A percentile compares a stretch with the other conserved stretches of the same genome.
These are phyloP conservation scores for Pseudogymnoascus sp. DNA, from an alignment of 2,329 filamentous ascomycete species.

Conservation along the genomic window DNA sequence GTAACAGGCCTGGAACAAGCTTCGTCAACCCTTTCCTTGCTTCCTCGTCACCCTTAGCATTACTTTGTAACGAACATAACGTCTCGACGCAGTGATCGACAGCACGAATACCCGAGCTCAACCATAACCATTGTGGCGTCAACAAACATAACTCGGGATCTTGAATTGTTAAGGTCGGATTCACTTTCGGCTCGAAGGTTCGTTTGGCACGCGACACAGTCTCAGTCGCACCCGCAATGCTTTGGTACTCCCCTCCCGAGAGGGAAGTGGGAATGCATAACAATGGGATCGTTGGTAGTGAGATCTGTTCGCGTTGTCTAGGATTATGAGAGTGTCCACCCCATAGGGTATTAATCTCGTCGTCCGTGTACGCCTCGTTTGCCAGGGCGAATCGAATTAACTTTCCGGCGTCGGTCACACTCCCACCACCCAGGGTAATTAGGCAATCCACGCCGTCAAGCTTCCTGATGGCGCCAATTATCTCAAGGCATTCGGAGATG, in stretches of 20 bases:
- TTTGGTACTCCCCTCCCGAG: slow-evolving; percentile 34
- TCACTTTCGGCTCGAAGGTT: slow-evolving; percentile 29
- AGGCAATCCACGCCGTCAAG: slow-evolving; percentile 7
- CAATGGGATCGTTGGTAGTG: slow-evolving; percentile 26
- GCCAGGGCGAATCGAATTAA: slow-evolving; percentile 18
- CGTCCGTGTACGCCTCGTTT: background rate
- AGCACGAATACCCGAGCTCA: slow-evolving; percentile 48
- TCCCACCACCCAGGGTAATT: slow-evolving; percentile 29
- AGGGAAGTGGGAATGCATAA: slow-evolving; percentile 35
- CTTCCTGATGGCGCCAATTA: too few species aligned
- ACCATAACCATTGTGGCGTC: slow-evolving; percentile 46
- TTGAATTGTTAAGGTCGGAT: slow-evolving; percentile 46
- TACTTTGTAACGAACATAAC: slow-evolving; percentile 34
- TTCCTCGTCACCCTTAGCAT: slow-evolving; percentile 26
- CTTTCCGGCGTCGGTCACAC: slow-evolving; percentile 27
- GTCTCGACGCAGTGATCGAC: slow-evolving; percentile 53
- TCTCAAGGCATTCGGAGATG: too few species aligned
- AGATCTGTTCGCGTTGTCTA: background rate
- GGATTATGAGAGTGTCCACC: too few species aligned
- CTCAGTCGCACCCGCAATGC: slow-evolving; percentile 34
- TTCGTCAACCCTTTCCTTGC: slow-evolving; percentile 32
- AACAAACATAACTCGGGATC: slow-evolving; percentile 44
- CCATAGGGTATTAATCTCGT: too few species aligned
- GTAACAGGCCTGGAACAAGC: slow-evolving; percentile 37
- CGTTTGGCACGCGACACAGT: slow-evolving; percentile 18